Conservation (phyloP, 345 rosid species). For the Clarkia xantiana region DNA sequence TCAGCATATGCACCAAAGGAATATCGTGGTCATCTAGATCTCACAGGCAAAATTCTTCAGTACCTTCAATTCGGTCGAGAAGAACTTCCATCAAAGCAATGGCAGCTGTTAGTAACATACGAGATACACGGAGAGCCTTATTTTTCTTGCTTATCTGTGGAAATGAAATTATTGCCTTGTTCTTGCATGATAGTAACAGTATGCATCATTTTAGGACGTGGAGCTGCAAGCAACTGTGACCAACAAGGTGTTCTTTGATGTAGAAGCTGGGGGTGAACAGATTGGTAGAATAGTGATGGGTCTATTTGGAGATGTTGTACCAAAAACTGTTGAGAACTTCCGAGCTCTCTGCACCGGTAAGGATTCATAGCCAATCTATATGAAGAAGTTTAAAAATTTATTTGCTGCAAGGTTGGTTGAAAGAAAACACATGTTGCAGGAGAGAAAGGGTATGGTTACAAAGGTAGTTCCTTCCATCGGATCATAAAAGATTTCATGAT, state of each 20-base stretch:
- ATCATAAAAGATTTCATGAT: slow-evolving; percentile 90
- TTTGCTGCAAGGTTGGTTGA: neutral
- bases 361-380: neutral
- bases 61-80: slow-evolving; percentile 16
- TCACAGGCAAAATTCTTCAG: slow-evolving; percentile 24
- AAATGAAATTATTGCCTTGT: no score
- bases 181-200: neutral
- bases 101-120: slow-evolving; percentile 26
- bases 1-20: slow-evolving; percentile 16
- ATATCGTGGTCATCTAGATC: slow-evolving; percentile 29
- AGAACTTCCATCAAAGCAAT: slow-evolving; percentile 42
- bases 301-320: slow-evolving; percentile 70
- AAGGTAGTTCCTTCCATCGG: slow-evolving; percentile 82
- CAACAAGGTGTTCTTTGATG: slow-evolving; percentile 69
- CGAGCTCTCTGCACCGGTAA: slow-evolving; percentile 74
- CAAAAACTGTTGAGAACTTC: slow-evolving; percentile 76
- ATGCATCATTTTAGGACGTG: slow-evolving; percentile 30
- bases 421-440: slow-evolving; percentile 28
- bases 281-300: slow-evolving; percentile 78
- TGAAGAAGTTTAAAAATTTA: no score
- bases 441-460: slow-evolving; percentile 74
- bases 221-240: slow-evolving; percentile 73
- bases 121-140: neutral
- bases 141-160: neutral
- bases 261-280: slow-evolving; percentile 68